phyloP scores from a whole-genome alignment of 2,329 filamentous ascomycete species.

The Ceratocystis cacaofunesta region DNA sequence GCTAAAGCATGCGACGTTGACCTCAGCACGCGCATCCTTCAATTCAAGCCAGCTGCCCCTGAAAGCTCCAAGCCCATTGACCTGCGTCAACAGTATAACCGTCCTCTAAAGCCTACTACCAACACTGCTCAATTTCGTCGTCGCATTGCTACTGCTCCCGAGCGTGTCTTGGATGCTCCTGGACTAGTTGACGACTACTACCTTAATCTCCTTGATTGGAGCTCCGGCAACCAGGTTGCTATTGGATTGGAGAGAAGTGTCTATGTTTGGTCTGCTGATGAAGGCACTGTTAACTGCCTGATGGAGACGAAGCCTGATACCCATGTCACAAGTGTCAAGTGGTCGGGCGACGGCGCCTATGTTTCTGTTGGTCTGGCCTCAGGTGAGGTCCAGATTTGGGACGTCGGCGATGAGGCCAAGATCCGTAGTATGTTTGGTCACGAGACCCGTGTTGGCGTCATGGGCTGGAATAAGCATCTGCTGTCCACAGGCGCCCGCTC shows the following conservation, averaged over 20 bases:
- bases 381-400: slow-evolving; percentile 98
- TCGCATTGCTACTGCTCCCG: slow-evolving; percentile 83
- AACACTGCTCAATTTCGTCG: slow-evolving; percentile 76
- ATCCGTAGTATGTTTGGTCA: slow-evolving; percentile 98
- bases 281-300: slow-evolving; percentile 75
- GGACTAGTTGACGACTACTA: slow-evolving; percentile 98
- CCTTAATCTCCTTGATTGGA: slow-evolving; percentile 97
- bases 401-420: slow-evolving; percentile 86
- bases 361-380: slow-evolving; percentile 88
- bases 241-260: slow-evolving; percentile 95
- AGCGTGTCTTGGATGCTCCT: slow-evolving; percentile 89
- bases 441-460: slow-evolving; percentile 88
- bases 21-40: slow-evolving; percentile 85
- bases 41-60: slow-evolving; percentile 95
- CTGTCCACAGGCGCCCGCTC: slow-evolving; percentile 89
- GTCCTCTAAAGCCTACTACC: slow-evolving; percentile 67
- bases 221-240: slow-evolving; percentile 90
- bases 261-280: slow-evolving; percentile 96
- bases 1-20: slow-evolving; percentile 85
- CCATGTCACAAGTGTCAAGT: slow-evolving; percentile 96
- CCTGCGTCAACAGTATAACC: slow-evolving; percentile 93
- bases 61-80: slow-evolving; percentile 98
- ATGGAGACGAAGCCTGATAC: slow-evolving; percentile 81
- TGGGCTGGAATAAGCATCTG: slow-evolving; percentile 98
- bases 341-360: slow-evolving; percentile 93